phyloP scores from a whole-genome alignment of 192 early-diverging fungal species.

The Podila minutissima region DNA sequence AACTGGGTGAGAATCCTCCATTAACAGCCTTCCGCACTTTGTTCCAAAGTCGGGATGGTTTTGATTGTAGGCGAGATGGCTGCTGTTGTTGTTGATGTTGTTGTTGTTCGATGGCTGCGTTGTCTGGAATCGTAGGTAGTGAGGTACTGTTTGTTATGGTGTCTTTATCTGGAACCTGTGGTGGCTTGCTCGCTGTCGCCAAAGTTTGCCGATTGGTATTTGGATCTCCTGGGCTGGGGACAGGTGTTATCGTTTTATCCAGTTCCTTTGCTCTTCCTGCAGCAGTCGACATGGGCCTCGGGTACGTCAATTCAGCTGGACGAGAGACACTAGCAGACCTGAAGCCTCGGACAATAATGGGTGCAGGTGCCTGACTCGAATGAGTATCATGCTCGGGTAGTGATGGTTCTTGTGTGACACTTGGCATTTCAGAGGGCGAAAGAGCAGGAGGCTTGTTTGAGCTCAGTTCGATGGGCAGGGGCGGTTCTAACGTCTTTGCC shows the following conservation, averaged over 20 bases:
- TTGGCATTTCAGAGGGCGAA: too few species aligned
- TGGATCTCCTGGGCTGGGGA: neutral
- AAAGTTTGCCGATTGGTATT: too few species aligned
- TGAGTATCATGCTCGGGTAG: neutral
- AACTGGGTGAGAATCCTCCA: conserved; percentile 9
- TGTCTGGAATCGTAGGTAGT: neutral
- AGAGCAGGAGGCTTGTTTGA: neutral
- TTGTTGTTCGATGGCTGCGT: neutral
- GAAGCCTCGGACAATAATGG: conserved; percentile 30
- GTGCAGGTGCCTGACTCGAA: neutral
- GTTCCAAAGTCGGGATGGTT: conserved; percentile 30
- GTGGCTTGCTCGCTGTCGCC: neutral
- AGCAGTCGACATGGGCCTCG: neutral
- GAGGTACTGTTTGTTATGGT: neutral
- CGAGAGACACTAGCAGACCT: conserved; percentile 3
- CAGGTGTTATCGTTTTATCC: neutral
- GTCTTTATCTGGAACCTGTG: neutral
- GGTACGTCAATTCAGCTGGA: neutral
- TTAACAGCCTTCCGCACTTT: conserved; percentile 25
- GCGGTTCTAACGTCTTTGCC: neutral
- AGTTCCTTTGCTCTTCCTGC: neutral
- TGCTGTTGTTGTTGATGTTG: neutral
- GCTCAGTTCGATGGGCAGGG: neutral
- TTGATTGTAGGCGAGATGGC: neutral
- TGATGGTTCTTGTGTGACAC: too few species aligned